phyloP scores from a whole-genome alignment of 139 green algal genomes.

The Gonium pectorale region DNA sequence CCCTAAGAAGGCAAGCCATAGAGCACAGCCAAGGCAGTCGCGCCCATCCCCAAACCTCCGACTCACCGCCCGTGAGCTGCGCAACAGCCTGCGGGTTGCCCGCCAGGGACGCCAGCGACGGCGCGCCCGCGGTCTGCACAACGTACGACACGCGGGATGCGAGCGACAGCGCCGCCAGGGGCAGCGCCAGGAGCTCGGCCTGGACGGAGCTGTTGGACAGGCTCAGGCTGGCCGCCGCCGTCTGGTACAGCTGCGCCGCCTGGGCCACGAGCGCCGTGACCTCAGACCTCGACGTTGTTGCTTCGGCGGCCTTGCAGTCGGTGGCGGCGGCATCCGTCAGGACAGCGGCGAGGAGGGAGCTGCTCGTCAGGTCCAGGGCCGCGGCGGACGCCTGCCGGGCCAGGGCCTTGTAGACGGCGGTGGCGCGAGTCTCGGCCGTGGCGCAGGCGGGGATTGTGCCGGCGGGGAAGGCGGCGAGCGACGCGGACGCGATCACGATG shows the following conservation, averaged over 20 bases:
- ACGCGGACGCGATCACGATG: background rate
- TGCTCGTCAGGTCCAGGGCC: background rate
- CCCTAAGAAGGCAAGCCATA: no score
- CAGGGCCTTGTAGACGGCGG: background rate
- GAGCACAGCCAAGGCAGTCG: no score
- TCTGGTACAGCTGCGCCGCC: background rate
- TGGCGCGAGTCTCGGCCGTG: background rate
- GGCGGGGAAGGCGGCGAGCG: conserved; percentile 23
- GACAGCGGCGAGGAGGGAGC: background rate
- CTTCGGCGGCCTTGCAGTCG: background rate
- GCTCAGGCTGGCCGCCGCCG: background rate
- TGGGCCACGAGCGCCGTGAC: background rate
- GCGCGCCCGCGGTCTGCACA: background rate
- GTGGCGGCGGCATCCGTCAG: background rate
- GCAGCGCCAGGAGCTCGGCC: background rate
- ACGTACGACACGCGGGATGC: conserved; percentile 6
- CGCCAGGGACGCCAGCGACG: background rate
- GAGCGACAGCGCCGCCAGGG: background rate
- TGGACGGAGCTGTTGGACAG: background rate
- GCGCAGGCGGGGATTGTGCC: conserved; percentile 1
- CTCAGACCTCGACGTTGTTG: background rate
- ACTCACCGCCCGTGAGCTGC: background rate
- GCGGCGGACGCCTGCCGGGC: background rate
- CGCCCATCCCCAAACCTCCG: no score
- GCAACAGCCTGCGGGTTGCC: background rate